Evolutionary conservation across 169 alveolate genomes (phyloP).

Genomic region (Babesia divergens): DNA sequence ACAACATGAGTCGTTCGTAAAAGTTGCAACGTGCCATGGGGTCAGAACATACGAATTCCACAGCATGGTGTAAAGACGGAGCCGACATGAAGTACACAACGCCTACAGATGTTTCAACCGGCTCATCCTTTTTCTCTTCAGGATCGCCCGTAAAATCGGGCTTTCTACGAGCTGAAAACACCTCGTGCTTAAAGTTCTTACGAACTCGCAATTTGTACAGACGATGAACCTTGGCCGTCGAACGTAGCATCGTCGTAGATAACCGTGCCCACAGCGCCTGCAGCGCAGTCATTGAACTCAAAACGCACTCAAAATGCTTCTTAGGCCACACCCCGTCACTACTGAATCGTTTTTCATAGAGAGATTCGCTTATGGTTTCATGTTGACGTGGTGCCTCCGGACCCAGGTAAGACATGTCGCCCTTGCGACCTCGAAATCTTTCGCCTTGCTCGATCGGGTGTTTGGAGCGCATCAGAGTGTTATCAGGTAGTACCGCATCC

Average conservation of each 20-base stretch:
- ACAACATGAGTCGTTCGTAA: conserved; percentile 42
- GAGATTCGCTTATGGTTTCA: conserved; percentile 20
- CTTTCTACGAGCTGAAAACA: conserved; percentile 22
- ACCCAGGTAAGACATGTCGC: conserved; percentile 39
- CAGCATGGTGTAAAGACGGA: conserved; percentile 65
- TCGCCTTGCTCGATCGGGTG: conserved; percentile 56
- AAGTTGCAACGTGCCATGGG: conserved; percentile 62
- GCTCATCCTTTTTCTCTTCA: conserved; percentile 11
- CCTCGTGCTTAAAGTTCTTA: conserved; percentile 41
- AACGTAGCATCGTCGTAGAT: conserved; percentile 52
- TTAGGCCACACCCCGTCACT: conserved; percentile 61
- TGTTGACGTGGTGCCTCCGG: conserved; percentile 35
- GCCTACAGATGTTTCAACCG: conserved; percentile 53
- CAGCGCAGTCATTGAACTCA: conserved; percentile 23
- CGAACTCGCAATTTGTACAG: conserved; percentile 45
- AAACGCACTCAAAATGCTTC: conserved; percentile 45
- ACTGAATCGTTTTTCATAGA: conserved; percentile 19
- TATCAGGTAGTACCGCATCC: conserved; percentile 52
- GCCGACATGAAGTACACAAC: conserved; percentile 53
- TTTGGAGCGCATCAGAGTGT: conserved; percentile 22
- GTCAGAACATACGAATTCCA: conserved; percentile 47
- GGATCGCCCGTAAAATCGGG: not conserved
- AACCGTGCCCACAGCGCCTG: conserved; percentile 67
- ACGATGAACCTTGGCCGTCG: conserved; percentile 53
- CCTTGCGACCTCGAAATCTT: conserved; percentile 46